These are phyloP conservation scores for Coemansia nantahalensis DNA, from an alignment of 192 early-diverging fungal species.

Conservation along the genomic window DNA sequence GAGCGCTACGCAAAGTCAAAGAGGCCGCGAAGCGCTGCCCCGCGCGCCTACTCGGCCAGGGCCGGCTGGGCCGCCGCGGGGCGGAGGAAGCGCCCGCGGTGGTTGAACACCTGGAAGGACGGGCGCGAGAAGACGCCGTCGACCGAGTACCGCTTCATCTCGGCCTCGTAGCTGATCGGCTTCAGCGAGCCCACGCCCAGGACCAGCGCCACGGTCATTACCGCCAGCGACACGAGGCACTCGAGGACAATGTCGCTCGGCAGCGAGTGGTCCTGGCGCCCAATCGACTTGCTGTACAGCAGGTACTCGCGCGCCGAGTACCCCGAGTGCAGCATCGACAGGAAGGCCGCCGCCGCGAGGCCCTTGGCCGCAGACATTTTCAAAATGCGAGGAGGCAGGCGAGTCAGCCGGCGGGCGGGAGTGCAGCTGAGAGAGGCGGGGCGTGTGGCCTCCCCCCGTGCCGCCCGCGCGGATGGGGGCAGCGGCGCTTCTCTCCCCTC, in stretches of 20 bases:
- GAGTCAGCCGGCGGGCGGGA: too few relatives aligned
- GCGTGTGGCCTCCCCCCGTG: too few relatives aligned
- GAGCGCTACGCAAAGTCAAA: too few relatives aligned
- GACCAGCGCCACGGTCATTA: slow-evolving; percentile 45
- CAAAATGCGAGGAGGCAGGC: too few relatives aligned
- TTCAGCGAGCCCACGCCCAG: slow-evolving; percentile 39
- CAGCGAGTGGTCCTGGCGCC: slow-evolving; percentile 33
- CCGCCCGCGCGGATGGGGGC: too few relatives aligned
- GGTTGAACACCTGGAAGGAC: slow-evolving; percentile 51
- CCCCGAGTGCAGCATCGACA: slow-evolving; percentile 48
- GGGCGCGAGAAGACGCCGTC: slow-evolving; percentile 48
- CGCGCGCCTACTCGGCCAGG: background rate
- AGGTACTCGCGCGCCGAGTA: slow-evolving; percentile 49
- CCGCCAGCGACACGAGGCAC: slow-evolving; percentile 37
- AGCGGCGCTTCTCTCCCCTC: too few relatives aligned
- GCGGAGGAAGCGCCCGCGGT: slow-evolving; percentile 45
- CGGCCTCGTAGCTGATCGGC: slow-evolving; percentile 51
- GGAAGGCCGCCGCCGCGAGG: slow-evolving; percentile 34
- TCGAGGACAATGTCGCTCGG: slow-evolving; percentile 47
- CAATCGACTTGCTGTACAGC: slow-evolving; percentile 47
- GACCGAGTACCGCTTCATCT: slow-evolving; percentile 54
- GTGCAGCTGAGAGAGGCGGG: too few relatives aligned
- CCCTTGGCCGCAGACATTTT: slow-evolving; percentile 29
- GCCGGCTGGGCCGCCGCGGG: slow-evolving; percentile 18
- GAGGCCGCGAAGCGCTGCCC: too few relatives aligned